A percentile compares a stretch with the other conserved stretches of the same genome.
Conservation (phyloP, 805 yeast genomes). For the Metschnikowia proteae region DNA sequence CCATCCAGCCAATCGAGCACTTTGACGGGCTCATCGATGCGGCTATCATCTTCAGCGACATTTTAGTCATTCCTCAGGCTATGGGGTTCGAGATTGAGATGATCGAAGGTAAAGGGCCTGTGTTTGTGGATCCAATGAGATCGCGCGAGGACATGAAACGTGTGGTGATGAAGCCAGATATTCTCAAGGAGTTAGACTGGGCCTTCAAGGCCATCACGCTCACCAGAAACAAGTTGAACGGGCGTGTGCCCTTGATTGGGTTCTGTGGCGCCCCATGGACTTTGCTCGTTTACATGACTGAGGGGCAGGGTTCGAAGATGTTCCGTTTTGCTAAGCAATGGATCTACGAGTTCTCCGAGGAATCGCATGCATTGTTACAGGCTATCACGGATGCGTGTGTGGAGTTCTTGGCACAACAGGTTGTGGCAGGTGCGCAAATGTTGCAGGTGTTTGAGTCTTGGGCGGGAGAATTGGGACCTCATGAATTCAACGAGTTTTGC, state of each 20-base stretch:
- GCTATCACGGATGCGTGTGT: constrained; percentile 82
- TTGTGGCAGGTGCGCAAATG: constrained; percentile 97
- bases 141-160: constrained; percentile 61
- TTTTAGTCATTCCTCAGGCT: constrained; percentile 95
- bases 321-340: constrained; percentile 90
- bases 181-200: constrained; percentile 80
- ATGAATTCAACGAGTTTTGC: constrained; percentile 82
- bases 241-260: constrained; percentile 91
- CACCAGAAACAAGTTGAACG: constrained; percentile 81
- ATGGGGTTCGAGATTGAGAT: constrained; percentile 94
- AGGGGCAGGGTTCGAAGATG: constrained; percentile 93
- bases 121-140: constrained; percentile 84
- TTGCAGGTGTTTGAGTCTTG: constrained; percentile 95
- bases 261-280: constrained; percentile 99
- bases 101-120: constrained; percentile 94
- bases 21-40: constrained; percentile 90
- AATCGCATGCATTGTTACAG: constrained; percentile 66
- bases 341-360: constrained; percentile 77
- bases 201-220: constrained; percentile 89
- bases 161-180: constrained; percentile 62
- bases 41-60: constrained; percentile 94
- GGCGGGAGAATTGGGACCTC: constrained; percentile 95
- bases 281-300: constrained; percentile 91
- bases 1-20: constrained; percentile 92
- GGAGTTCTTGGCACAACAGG: constrained; percentile 91